These are phyloP conservation scores for Rhynchospora pubera DNA, from an alignment of 176 grass and related monocot species.

Conservation along the genomic window DNA sequence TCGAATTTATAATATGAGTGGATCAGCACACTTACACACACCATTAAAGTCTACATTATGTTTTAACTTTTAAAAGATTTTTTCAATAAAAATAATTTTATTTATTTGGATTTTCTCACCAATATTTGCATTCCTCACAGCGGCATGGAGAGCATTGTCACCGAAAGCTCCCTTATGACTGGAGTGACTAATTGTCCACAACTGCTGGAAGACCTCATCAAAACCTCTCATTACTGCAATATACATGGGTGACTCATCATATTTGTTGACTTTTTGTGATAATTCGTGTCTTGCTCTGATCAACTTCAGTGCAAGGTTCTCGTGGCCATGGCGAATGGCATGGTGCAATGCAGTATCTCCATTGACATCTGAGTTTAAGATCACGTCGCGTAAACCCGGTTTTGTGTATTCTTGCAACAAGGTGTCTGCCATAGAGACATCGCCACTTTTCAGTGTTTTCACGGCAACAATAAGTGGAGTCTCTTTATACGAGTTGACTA, in stretches of 20 bases:
- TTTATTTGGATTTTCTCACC: too few relatives aligned
- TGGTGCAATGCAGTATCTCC: background rate
- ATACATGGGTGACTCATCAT: background rate
- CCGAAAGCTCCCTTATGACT: background rate
- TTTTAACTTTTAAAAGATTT: too few relatives aligned
- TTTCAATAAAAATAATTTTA: too few relatives aligned
- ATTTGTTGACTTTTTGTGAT: background rate
- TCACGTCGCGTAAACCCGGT: accelerated
- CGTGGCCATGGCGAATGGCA: background rate
- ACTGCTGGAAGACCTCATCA: background rate
- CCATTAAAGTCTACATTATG: too few relatives aligned
- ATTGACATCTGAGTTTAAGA: background rate
- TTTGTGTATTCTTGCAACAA: background rate
- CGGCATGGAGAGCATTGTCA: background rate
- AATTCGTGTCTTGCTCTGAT: background rate
- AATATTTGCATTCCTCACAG: background rate
- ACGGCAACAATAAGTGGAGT: background rate
- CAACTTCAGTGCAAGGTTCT: background rate
- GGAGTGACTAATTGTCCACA: background rate
- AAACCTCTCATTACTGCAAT: background rate
- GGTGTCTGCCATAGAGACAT: background rate
- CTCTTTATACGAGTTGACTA: background rate
- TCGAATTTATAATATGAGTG: too few relatives aligned
- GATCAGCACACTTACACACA: too few relatives aligned
- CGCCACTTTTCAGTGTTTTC: background rate